These are phyloP conservation scores for Jacaranda copaia DNA, from an alignment of 257 asterid species.

Conservation along the genomic window DNA sequence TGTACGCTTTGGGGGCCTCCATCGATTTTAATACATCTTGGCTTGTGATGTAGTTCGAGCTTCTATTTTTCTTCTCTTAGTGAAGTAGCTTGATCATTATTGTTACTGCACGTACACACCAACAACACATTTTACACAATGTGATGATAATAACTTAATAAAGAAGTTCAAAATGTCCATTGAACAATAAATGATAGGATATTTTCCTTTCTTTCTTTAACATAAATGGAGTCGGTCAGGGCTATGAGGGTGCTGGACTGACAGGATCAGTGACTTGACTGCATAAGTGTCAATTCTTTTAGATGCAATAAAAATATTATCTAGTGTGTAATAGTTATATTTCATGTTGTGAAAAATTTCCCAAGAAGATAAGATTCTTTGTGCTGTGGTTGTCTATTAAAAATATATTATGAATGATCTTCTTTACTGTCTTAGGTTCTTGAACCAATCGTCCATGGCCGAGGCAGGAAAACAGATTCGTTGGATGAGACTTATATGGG, in stretches of 20 bases:
- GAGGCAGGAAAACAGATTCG: conserved; percentile 90
- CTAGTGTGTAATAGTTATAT: neutral
- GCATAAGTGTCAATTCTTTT: conserved; percentile 4
- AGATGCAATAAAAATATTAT: neutral
- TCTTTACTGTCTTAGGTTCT: conserved; percentile 56
- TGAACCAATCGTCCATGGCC: conserved; percentile 90
- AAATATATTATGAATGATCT: conserved; percentile 23
- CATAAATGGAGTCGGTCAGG: neutral
- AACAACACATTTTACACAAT: neutral
- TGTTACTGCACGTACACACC: neutral
- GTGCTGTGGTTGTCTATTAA: conserved; percentile 14
- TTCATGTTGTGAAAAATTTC: neutral
- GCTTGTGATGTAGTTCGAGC: neutral
- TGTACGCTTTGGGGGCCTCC: neutral
- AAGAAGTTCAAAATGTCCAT: conserved; percentile 4
- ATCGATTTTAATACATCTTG: conserved; percentile 1
- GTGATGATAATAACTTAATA: neutral
- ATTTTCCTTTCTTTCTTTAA: neutral
- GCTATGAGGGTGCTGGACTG: neutral
- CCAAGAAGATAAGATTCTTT: neutral
- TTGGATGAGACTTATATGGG: conserved; percentile 88
- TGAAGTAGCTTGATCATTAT: neutral
- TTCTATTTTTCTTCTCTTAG: conserved; percentile 11
- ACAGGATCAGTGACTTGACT: conserved; percentile 3
- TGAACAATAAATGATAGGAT: neutral